A percentile compares a stretch with the other conserved stretches of the same genome.
These are phyloP conservation scores for Monilinia vaccinii-corymbosi DNA, from an alignment of 2,329 filamentous ascomycete genomes.

Conservation along the genomic window DNA sequence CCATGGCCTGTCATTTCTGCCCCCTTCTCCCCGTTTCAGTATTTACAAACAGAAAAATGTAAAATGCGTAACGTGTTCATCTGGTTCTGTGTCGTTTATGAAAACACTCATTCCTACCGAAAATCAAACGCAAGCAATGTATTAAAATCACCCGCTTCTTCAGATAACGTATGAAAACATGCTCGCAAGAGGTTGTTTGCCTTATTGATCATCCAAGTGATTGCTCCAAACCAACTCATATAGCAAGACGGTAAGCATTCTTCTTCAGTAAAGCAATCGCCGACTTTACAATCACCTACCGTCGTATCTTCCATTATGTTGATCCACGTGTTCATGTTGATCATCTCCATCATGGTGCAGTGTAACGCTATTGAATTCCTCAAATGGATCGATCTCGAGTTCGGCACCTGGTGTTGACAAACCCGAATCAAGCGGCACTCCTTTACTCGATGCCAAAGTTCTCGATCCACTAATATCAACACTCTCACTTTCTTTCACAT, in stretches of 20 bases:
- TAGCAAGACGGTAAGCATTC: background rate
- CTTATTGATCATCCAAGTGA: background rate
- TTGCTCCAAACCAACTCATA: background rate
- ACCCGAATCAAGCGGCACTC: conserved; percentile 78
- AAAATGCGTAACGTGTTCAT: background rate
- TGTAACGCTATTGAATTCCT: conserved; percentile 98
- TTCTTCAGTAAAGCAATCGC: background rate
- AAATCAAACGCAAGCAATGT: background rate
- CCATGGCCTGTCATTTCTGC: background rate
- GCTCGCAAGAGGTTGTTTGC: background rate
- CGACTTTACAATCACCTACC: background rate
- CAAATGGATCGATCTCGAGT: conserved; percentile 75
- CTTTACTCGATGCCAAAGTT: conserved; percentile 49
- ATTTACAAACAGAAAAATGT: conserved; percentile 1
- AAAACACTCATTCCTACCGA: background rate
- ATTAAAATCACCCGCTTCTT: background rate
- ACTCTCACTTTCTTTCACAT: conserved; percentile 94
- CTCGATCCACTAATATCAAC: conserved; percentile 65
- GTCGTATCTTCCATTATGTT: conserved; percentile 27
- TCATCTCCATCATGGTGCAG: conserved; percentile 93
- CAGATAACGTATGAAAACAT: background rate
- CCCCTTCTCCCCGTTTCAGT: background rate
- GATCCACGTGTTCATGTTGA: conserved; percentile 21
- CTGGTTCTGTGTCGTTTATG: background rate
- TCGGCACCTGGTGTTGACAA: conserved; percentile 74